Conservation (phyloP, 352 stramenopile species). For the Globisporangium iwayamae region DNA sequence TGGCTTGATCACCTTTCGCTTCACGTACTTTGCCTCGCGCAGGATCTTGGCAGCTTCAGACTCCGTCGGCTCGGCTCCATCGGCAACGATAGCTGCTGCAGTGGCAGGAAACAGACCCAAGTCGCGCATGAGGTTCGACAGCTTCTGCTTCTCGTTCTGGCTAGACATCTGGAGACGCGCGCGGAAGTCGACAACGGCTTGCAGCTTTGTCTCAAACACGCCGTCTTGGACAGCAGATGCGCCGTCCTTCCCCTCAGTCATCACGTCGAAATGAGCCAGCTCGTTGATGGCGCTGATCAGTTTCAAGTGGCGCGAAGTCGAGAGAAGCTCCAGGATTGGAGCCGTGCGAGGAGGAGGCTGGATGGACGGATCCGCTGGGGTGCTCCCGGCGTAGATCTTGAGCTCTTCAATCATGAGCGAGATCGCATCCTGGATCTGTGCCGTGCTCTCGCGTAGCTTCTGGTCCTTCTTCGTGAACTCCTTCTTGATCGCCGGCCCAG, state of each 20-base stretch:
- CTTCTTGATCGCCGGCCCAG: slow-evolving; percentile 63
- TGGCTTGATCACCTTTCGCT: slow-evolving; percentile 17
- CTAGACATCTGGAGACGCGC: slow-evolving; percentile 70
- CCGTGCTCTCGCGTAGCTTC: slow-evolving; percentile 54
- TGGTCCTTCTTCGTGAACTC: slow-evolving; percentile 76
- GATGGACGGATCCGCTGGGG: slow-evolving; percentile 42
- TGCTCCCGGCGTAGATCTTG: slow-evolving; percentile 54
- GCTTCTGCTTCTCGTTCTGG: slow-evolving; percentile 66
- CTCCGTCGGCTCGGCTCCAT: not conserved
- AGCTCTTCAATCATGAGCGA: slow-evolving; percentile 67
- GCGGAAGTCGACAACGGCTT: slow-evolving; percentile 70
- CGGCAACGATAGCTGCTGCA: not conserved
- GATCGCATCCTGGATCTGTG: slow-evolving; percentile 52
- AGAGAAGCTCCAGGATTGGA: slow-evolving; percentile 63
- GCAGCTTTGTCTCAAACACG: slow-evolving; percentile 53
- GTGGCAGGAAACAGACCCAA: slow-evolving; percentile 18
- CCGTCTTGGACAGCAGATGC: slow-evolving; percentile 21
- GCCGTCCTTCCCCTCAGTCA: slow-evolving; percentile 21
- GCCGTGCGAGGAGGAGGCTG: slow-evolving; percentile 48
- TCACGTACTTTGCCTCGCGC: slow-evolving; percentile 19
- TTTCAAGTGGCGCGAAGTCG: slow-evolving; percentile 69
- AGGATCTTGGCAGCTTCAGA: slow-evolving; percentile 14
- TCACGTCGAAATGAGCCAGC: slow-evolving; percentile 57
- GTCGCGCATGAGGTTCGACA: slow-evolving; percentile 38
- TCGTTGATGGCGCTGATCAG: slow-evolving; percentile 72